phyloP scores from a whole-genome alignment of 2,329 filamentous ascomycete genomes.

The Paecilomyces sp. region DNA sequence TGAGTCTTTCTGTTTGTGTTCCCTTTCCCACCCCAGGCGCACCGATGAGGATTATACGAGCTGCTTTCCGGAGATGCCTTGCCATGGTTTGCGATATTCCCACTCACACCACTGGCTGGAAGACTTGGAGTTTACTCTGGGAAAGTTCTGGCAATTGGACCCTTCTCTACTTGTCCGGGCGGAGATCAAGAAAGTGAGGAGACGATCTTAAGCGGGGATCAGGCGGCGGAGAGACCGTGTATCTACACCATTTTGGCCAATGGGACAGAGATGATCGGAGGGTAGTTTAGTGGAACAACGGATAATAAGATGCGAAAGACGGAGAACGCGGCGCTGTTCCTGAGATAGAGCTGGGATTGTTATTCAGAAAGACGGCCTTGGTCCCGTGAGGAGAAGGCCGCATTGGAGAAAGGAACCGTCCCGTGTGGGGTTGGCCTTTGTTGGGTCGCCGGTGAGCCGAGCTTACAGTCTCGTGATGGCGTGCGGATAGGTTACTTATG shows the following conservation, averaged over 20 bases:
- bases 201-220: not conserved
- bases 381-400: not conserved
- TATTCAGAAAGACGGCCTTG: not conserved
- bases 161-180: not conserved
- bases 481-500: too few species aligned
- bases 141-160: not conserved
- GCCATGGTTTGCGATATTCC: constrained; percentile 24
- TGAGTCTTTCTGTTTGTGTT: constrained; percentile 84
- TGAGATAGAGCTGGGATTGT: not conserved
- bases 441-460: not conserved
- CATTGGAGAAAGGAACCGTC: not conserved
- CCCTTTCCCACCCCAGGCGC: constrained; percentile 97
- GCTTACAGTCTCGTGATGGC: not conserved
- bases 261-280: not conserved
- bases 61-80: constrained; percentile 64
- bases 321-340: not conserved
- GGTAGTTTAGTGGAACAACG: not conserved
- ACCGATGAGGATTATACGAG: constrained; percentile 88
- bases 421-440: not conserved
- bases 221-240: not conserved
- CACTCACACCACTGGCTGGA: not conserved
- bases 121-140: not conserved
- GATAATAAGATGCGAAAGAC: not conserved
- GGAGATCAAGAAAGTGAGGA: not conserved
- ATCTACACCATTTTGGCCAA: not conserved